Evolutionary conservation across 2,329 filamentous ascomycete species (phyloP).

Genomic region (Ceratocystis colombiana): DNA sequence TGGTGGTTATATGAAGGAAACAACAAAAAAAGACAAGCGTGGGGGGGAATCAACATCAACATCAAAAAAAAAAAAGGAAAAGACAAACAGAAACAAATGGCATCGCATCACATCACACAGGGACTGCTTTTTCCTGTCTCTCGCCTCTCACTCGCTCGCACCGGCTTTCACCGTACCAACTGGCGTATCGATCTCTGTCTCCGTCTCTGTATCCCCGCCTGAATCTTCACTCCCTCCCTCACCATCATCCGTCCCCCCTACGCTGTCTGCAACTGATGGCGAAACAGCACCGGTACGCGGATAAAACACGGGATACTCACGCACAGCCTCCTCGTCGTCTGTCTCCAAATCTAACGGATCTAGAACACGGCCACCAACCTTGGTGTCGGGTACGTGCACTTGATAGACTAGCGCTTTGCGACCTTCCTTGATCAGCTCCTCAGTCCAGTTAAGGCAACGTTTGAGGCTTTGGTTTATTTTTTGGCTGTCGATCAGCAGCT

Average conservation of each 20-base stretch:
- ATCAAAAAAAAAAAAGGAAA: constrained; percentile 11
- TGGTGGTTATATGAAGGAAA: background rate
- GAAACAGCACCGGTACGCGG: constrained; percentile 21
- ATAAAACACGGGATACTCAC: constrained; percentile 25
- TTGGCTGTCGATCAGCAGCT: constrained; percentile 79
- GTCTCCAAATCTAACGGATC: constrained; percentile 54
- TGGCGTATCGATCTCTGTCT: constrained; percentile 22
- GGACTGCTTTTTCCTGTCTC: too few species aligned
- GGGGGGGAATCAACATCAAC: constrained; percentile 14
- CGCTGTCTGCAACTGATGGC: constrained; percentile 22
- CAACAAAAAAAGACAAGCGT: background rate
- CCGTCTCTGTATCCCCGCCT: constrained; percentile 28
- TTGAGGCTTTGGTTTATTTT: constrained; percentile 93
- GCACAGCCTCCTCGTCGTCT: constrained; percentile 27
- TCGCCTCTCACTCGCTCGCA: background rate
- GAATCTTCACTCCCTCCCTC: constrained; percentile 26
- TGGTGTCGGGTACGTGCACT: constrained; percentile 67
- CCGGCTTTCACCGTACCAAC: constrained; percentile 16
- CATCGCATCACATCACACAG: too few species aligned
- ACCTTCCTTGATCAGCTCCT: constrained; percentile 80
- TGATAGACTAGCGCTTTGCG: constrained; percentile 77
- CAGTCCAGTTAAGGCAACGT: constrained; percentile 78
- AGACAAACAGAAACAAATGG: too few species aligned
- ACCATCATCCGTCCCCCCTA: constrained; percentile 29
- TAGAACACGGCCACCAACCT: constrained; percentile 71